Base-by-base conservation (phyloP, 257 asterid species). In the Penstemon newberryi region DNA sequence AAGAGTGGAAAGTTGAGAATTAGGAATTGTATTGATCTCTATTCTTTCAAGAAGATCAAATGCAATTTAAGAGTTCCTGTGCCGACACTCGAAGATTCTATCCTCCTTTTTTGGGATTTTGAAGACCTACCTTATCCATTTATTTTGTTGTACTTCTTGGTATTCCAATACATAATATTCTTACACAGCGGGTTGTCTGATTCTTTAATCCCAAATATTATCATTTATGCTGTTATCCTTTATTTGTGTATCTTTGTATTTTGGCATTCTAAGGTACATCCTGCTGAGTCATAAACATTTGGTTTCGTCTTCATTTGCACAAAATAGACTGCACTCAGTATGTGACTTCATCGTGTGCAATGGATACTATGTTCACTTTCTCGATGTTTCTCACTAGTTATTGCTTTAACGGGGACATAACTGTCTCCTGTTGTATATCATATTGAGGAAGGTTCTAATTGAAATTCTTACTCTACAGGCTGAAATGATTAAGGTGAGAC, bases 401-500 rank as follows among this genome's bases (percentile, higher is more conserved):
- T 63, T 60, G 45, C 60, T 63, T 45, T 44, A 47, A 45, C n/a
- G 43, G 51, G 13, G 38, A 10, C 10, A 37, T 73, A 49, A 18
- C 40, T 56, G 66, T 56, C 52, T 49, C 36, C 15, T 44, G 43
- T 57, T 54, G 41, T 56, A 47, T 51, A 41, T 46, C 40, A 58
- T 63, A 39, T 25, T 38, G 10, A 57, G 19, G 52, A 66, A 65
- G 77, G 56, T 60, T 57, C 77, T 75, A 56, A 79, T 61, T 45
- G 10, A 7, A 51, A 15, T 56, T 58, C 58, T 64, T 64, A 25
- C 15, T 63, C n/a, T 79, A 86, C 97, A 92, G 98, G 92, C 79
- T 63, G 95, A 88, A 76, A 61, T 74, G 80, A 80, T 70, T 59
- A 88, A 71, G 71, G 76, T 81, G 86, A 85, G 97, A 71, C 75